Evolutionary conservation across 805 yeast genomes (phyloP).

Genomic region (Metschnikowia corniflorae): DNA sequence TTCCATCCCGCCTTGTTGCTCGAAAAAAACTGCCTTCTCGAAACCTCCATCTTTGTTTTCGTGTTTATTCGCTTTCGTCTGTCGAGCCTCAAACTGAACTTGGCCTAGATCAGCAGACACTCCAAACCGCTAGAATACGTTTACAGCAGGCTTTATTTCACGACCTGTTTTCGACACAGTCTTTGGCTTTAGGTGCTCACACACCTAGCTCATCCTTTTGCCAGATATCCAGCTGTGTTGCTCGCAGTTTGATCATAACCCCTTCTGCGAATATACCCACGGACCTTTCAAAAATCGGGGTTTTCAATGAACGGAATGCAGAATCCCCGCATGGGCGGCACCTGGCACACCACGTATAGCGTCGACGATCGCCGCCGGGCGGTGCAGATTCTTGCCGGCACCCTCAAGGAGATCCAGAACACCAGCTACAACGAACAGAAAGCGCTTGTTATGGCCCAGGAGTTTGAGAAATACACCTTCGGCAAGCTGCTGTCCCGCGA

Average conservation of each 20-base stretch:
- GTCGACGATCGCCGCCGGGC: conserved; percentile 38
- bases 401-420: conserved; percentile 36
- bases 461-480: conserved; percentile 65
- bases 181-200: not conserved
- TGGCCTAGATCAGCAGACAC: too few relatives aligned
- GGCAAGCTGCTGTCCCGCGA: conserved; percentile 54
- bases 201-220: too few relatives aligned
- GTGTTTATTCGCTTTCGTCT: not conserved
- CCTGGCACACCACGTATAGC: conserved; percentile 26
- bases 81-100: not conserved
- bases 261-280: not conserved
- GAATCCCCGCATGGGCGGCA: conserved; percentile 21
- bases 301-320: conserved; percentile 22
- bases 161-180: not conserved
- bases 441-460: conserved; percentile 54
- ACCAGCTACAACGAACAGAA: conserved; percentile 32
- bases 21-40: not conserved
- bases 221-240: not conserved
- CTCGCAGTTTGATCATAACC: not conserved
- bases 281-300: not conserved
- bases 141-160: too few relatives aligned
- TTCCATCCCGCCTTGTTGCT: not conserved
- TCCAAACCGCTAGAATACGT: too few relatives aligned
- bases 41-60: not conserved
- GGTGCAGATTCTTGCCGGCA: conserved; percentile 34